Base-by-base conservation (phyloP, 2,329 filamentous ascomycete genomes). In the Chrysoporthe austroafricana region DNA sequence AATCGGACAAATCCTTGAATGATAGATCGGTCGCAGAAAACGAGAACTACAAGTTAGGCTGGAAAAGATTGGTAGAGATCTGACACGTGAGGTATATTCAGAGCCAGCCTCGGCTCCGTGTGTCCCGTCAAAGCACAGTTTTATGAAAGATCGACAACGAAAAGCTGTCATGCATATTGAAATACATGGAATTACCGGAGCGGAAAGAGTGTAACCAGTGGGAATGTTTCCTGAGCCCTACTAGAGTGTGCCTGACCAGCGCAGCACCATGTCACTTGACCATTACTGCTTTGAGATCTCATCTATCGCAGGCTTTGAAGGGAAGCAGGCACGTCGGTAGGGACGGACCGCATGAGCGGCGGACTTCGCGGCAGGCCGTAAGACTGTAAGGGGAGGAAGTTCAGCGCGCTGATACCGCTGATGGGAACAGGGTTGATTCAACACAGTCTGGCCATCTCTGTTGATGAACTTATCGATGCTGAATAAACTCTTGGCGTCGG, bases 291-390 rank as follows among this genome's bases (percentile, higher is more conserved):
- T 63, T 50, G 62, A 72, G 71, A 70, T 70, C 48, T 66, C 58
- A 69, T 74, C 74, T 73, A 75, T 74, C 75, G 71, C 71, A 68
- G 71, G 68, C 70, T 74, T 68, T 69, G 72, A 73, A 74, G 72
- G 72, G 64, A 76, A 75, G 77, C 76, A 75, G 76, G 73, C 76
- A 79, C 72, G 71, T 77, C 79, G 79, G 79, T 76, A 78, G 74
- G 75, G 72, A 74, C 79, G 79, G 79, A 78, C 79, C 79, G 79
- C 74, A 70, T 72, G 76, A 76, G 79, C 79, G 77, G 74, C 73
- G 71, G 71, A 66, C 58, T 46, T 36, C 48, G 26, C 44, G 36
- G 32, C 32, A 52, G 60, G 36, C 32, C n/a, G 9, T 9, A 39
- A 50, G 63, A 16, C 42, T 71, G 69, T 59, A 64, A 70, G 65